phyloP scores from a whole-genome alignment of 106 monocot genomes.

The Apostasia ramifera region DNA sequence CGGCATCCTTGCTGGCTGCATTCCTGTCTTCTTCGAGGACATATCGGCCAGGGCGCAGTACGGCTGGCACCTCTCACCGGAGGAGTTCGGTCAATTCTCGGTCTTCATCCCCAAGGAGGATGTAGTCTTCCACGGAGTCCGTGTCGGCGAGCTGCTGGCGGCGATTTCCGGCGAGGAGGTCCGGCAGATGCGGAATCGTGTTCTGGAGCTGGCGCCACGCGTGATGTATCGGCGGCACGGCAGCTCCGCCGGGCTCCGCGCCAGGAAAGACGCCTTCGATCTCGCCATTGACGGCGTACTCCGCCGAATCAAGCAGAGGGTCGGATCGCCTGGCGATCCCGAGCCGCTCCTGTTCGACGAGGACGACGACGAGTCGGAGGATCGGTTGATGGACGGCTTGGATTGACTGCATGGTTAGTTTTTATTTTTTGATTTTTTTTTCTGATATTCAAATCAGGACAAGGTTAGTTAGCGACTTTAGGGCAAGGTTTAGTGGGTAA shows the following conservation, averaged over 20 bases:
- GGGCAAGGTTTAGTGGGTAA: no score
- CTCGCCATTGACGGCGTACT: conserved; percentile 73
- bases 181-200: conserved; percentile 54
- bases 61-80: conserved; percentile 66
- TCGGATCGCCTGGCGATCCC: conserved; percentile 11
- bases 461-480: no score
- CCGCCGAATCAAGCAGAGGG: conserved; percentile 31
- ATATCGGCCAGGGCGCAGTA: conserved; percentile 57
- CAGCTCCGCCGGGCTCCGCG: conserved; percentile 44
- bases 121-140: conserved; percentile 58
- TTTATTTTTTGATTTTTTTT: neutral
- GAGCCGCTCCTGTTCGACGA: conserved; percentile 23
- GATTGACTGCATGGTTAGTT: neutral
- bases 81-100: conserved; percentile 55
- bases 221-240: conserved; percentile 69
- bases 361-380: conserved; percentile 16
- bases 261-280: conserved; percentile 74
- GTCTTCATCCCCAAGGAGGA: conserved; percentile 79
- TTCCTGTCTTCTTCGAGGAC: conserved; percentile 95
- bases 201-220: conserved; percentile 69
- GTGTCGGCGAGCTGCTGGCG: conserved; percentile 41
- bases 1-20: conserved; percentile 79
- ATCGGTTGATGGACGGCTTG: conserved; percentile 2
- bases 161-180: conserved; percentile 38
- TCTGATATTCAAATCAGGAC: no score